Conservation (phyloP, 305 asterid genomes). For the Fraxinus paxiana region DNA sequence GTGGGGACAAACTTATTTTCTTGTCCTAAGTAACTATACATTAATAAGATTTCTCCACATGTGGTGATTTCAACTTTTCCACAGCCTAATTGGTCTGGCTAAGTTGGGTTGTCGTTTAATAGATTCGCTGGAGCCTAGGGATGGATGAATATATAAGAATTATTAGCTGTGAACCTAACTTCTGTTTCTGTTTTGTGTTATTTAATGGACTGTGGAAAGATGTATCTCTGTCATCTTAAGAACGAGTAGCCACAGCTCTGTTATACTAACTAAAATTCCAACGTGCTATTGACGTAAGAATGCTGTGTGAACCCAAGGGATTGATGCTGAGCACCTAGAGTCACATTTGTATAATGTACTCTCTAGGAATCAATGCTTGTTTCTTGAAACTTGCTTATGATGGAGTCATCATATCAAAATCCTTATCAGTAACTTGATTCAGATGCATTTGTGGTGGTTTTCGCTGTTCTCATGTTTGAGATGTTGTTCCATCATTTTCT, state of each 20-base stretch:
- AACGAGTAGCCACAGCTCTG: background rate
- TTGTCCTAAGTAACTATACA: background rate
- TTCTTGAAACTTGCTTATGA: background rate
- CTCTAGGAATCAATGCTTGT: background rate
- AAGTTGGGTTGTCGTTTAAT: background rate
- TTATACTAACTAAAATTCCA: background rate
- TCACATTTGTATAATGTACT: background rate
- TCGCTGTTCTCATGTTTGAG: background rate
- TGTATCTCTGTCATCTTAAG: background rate
- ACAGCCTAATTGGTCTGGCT: background rate
- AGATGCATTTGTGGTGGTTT: constrained; percentile 10
- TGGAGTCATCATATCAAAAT: background rate
- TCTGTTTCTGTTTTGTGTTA: constrained; percentile 1
- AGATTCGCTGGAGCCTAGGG: background rate
- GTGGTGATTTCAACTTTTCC: background rate
- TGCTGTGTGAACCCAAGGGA: background rate
- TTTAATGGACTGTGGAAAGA: background rate
- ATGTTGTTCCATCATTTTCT: background rate
- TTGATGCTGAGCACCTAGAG: background rate
- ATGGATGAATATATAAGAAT: background rate
- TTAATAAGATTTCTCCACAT: background rate
- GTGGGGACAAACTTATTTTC: background rate
- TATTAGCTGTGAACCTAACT: background rate
- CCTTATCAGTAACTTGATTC: background rate
- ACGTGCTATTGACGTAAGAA: background rate